These are phyloP conservation scores for Botrytis squamosa DNA, from an alignment of 2,329 filamentous ascomycete species.

Conservation along the genomic window DNA sequence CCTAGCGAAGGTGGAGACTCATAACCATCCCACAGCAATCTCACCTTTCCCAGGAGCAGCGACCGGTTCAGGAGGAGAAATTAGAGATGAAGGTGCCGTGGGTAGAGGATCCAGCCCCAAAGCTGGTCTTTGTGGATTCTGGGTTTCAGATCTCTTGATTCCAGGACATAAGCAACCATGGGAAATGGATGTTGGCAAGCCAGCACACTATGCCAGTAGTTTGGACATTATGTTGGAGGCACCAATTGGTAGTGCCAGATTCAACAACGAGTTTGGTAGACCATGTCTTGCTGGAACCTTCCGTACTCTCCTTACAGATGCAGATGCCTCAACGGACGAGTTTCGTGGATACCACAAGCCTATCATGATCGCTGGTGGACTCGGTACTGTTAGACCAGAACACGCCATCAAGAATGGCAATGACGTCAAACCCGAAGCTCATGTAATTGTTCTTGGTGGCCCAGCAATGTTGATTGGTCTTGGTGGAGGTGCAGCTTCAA, in stretches of 20 bases:
- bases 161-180: conserved; percentile 80
- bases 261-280: conserved; percentile 97
- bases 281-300: conserved; percentile 89
- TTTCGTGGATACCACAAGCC: conserved; percentile 93
- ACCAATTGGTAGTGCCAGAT: conserved; percentile 89
- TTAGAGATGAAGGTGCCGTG: conserved; percentile 91
- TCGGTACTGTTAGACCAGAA: conserved; percentile 87
- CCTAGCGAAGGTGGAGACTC: conserved; percentile 92
- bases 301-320: conserved; percentile 76
- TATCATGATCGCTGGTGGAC: conserved; percentile 95
- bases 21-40: conserved; percentile 96
- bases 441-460: conserved; percentile 88
- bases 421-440: conserved; percentile 81
- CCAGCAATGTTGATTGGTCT: conserved; percentile 98
- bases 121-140: conserved; percentile 88
- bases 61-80: conserved; percentile 93
- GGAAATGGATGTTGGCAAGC: conserved; percentile 88
- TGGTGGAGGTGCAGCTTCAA: conserved; percentile 91
- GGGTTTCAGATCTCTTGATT: conserved; percentile 90
- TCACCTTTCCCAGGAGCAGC: conserved; percentile 91
- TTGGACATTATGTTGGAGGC: conserved; percentile 98
- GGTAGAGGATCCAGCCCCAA: conserved; percentile 91
- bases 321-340: conserved; percentile 55
- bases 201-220: conserved; percentile 87
- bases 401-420: conserved; percentile 82